Percentiles rank a stretch among this genome's conserved stretches.
Conservation (phyloP, 108 stramenopile species). For the Cyclotella baltica region DNA sequence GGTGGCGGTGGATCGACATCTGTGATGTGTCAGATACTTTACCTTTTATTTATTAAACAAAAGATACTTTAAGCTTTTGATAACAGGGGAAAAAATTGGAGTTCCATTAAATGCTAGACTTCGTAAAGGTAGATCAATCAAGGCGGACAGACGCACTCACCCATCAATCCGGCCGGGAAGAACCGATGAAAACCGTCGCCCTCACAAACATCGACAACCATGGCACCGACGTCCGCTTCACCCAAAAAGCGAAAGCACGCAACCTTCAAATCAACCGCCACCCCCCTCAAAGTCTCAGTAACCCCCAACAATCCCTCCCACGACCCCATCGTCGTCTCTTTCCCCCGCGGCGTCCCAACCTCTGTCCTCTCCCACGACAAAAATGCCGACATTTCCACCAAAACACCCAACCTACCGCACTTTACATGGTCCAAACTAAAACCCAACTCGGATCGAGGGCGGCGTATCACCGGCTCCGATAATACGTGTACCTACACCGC, state of each 20-base stretch:
- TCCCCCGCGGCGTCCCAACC: constrained; percentile 74
- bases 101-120: no score
- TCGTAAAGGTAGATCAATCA: no score
- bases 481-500: constrained; percentile 57
- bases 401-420: constrained; percentile 33
- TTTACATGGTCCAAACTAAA: constrained; percentile 52
- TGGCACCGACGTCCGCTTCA: background rate
- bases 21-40: no score
- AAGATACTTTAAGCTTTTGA: no score
- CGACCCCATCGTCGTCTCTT: constrained; percentile 80
- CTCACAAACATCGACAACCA: background rate
- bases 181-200: background rate
- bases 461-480: constrained; percentile 50
- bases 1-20: no score
- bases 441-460: constrained; percentile 40
- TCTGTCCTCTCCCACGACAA: constrained; percentile 19
- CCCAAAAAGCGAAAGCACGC: constrained; percentile 23
- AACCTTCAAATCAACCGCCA: constrained; percentile 9
- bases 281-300: constrained; percentile 27
- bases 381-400: constrained; percentile 18
- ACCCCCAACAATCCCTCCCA: constrained; percentile 35
- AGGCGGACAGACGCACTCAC: no score
- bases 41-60: no score
- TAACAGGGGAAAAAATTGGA: no score
- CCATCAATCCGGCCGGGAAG: no score